phyloP scores from a whole-genome alignment of 164 flowering plant genomes.

The Vitis rupestris region DNA sequence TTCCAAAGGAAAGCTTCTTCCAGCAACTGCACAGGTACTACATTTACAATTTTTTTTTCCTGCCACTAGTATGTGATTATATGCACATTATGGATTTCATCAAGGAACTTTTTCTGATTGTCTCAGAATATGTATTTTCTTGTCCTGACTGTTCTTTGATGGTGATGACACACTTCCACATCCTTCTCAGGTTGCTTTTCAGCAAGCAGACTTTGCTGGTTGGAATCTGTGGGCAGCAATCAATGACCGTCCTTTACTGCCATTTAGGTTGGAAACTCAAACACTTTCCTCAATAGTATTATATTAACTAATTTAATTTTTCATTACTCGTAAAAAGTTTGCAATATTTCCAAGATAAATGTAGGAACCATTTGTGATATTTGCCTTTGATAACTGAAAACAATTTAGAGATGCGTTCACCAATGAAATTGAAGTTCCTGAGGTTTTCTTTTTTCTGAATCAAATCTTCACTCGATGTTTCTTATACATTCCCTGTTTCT shows the following conservation, averaged over 20 bases:
- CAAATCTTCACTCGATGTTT: background rate
- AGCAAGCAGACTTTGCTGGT: constrained; percentile 97
- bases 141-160: background rate
- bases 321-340: background rate
- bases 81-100: background rate
- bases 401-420: background rate
- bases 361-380: no score
- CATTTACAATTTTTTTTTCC: background rate
- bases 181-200: constrained; percentile 84
- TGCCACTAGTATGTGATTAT: background rate
- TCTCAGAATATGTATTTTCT: background rate
- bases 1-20: constrained; percentile 72
- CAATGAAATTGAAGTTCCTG: background rate
- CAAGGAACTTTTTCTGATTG: background rate
- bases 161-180: background rate
- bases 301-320: background rate
- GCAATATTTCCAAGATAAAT: no score
- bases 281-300: background rate
- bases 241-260: constrained; percentile 80
- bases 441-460: background rate
- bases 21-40: constrained; percentile 90
- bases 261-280: constrained; percentile 65
- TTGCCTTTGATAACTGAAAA: background rate
- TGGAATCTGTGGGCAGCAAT: constrained; percentile 99
- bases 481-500: background rate